Conservation (phyloP, 495 filamentous ascomycete species). For the Penicillium paradoxum region DNA sequence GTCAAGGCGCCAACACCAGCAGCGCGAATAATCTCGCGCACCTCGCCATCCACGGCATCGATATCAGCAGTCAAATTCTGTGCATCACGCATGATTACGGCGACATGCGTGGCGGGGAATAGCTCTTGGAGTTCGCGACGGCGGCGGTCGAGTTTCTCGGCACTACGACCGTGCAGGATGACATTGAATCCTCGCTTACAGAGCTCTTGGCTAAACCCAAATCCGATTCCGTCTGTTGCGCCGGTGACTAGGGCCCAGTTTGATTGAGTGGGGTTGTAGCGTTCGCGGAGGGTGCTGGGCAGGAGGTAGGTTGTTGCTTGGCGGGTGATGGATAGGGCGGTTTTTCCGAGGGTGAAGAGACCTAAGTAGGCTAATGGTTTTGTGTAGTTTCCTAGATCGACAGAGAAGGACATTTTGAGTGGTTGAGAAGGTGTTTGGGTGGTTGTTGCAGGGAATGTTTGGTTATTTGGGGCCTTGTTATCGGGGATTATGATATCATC, state of each 20-base stretch:
- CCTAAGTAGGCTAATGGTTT: constrained; percentile 15
- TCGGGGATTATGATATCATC: no score
- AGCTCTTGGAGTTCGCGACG: constrained; percentile 19
- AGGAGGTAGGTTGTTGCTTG: constrained; percentile 20
- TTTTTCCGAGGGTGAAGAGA: constrained; percentile 14
- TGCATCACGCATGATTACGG: constrained; percentile 32
- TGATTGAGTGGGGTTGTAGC: constrained; percentile 14
- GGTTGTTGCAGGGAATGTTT: no score
- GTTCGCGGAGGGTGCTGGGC: constrained; percentile 9
- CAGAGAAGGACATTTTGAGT: not conserved
- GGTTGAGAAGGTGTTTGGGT: no score
- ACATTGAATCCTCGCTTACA: constrained; percentile 53
- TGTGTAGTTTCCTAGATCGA: not conserved
- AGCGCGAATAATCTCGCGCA: constrained; percentile 12
- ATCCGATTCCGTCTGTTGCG: constrained; percentile 56
- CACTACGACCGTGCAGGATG: constrained; percentile 51
- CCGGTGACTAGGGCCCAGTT: constrained; percentile 59
- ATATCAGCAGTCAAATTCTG: constrained; percentile 8
- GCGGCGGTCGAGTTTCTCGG: constrained; percentile 36
- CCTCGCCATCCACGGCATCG: constrained; percentile 19
- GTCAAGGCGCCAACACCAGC: constrained; percentile 19
- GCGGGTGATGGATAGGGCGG: constrained; percentile 11
- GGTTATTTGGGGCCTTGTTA: no score
- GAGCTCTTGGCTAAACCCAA: constrained; percentile 44
- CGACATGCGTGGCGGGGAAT: constrained; percentile 27